These are phyloP conservation scores for Botrytis fabae DNA, from an alignment of 2,329 filamentous ascomycete genomes.

Conservation along the genomic window DNA sequence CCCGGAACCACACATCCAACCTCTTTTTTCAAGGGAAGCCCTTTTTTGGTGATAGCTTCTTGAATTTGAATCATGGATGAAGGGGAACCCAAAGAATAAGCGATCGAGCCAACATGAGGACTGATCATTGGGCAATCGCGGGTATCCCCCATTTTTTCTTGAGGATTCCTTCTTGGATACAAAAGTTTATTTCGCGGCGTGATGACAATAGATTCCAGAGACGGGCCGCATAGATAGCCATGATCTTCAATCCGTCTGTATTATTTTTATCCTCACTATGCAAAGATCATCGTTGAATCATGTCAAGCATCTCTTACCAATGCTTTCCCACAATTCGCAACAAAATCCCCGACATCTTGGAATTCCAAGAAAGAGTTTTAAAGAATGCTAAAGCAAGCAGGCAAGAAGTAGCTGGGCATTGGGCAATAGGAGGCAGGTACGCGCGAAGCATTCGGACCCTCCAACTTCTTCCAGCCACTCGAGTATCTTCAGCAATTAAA, in stretches of 20 bases:
- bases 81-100: not conserved
- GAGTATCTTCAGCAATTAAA: conserved; percentile 13
- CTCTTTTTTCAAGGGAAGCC: not conserved
- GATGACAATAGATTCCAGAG: conserved; percentile 4
- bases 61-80: not conserved
- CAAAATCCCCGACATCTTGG: conserved; percentile 18
- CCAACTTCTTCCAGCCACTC: not conserved
- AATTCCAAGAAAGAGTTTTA: not conserved
- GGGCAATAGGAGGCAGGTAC: conserved; percentile 5
- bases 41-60: not conserved
- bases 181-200: conserved; percentile 1
- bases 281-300: conserved; percentile 2
- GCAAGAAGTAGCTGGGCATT: not conserved
- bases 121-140: not conserved
- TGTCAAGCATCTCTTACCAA: conserved; percentile 14
- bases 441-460: conserved; percentile 11
- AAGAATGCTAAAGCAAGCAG: not conserved
- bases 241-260: not conserved
- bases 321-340: conserved; percentile 20
- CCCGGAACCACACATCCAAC: not conserved
- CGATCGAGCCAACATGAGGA: not conserved
- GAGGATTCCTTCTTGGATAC: not conserved
- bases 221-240: conserved; percentile 10
- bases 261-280: not conserved
- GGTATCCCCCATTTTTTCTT: not conserved